Conservation (phyloP, 768 basidiomycete species). For the Sarcodon sp. region DNA sequence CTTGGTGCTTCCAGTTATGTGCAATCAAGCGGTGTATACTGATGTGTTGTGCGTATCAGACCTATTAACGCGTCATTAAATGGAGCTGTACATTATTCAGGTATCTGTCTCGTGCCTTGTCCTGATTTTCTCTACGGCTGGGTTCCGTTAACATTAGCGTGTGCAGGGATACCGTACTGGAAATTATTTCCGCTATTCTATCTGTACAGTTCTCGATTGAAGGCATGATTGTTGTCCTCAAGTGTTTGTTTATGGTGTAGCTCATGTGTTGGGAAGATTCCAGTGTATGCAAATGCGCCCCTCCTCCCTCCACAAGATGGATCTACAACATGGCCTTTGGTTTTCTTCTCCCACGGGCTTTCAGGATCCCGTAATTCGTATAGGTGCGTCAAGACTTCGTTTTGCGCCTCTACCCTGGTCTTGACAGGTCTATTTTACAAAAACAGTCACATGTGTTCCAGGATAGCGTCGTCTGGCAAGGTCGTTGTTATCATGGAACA, state of each 20-base stretch:
- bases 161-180: neutral
- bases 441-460: slow-evolving; percentile 52
- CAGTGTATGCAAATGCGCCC: slow-evolving; percentile 7
- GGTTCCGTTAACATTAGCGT: neutral
- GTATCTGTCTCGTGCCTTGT: neutral
- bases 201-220: slow-evolving; percentile 16
- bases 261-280: slow-evolving; percentile 3
- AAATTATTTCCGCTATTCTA: neutral
- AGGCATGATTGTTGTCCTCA: neutral
- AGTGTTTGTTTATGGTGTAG: neutral
- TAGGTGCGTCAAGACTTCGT: slow-evolving; percentile 23
- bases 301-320: slow-evolving; percentile 6
- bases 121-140: neutral
- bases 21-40: no score
- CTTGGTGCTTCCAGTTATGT: neutral
- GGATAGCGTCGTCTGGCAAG: slow-evolving; percentile 64
- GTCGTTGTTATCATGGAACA: slow-evolving; percentile 79
- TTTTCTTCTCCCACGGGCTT: slow-evolving; percentile 80
- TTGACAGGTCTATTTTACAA: neutral
- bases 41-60: neutral
- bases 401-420: neutral
- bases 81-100: neutral
- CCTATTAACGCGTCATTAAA: neutral
- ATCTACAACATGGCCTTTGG: slow-evolving; percentile 51
- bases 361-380: slow-evolving; percentile 67